phyloP scores from a whole-genome alignment of 176 grass and related monocot genomes.

The Rhynchospora pubera region DNA sequence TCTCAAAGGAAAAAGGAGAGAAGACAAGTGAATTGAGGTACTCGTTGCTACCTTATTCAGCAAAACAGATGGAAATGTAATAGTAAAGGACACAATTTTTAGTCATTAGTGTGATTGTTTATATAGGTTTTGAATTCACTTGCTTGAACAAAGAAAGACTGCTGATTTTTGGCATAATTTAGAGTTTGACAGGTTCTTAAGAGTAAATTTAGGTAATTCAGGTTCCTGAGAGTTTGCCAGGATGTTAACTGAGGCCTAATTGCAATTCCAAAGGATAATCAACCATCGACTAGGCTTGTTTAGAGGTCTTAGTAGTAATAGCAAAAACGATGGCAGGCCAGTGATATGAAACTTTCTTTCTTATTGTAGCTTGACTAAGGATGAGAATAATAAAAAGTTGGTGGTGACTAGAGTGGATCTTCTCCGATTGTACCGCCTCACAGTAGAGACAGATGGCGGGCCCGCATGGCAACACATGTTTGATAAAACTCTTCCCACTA shows the following conservation, averaged over 20 bases:
- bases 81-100: neutral
- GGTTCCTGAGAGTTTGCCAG: no score
- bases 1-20: conserved; percentile 17
- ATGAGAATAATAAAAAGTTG: conserved; percentile 30
- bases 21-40: conserved; percentile 29
- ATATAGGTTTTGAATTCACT: no score
- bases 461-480: conserved; percentile 75
- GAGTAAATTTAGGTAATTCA: no score
- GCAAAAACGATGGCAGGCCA: no score
- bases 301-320: no score
- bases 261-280: no score
- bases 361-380: conserved; percentile 35
- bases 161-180: no score
- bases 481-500: conserved; percentile 51
- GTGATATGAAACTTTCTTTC: neutral
- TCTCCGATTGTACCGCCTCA: conserved; percentile 53
- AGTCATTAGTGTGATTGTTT: no score
- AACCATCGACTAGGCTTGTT: no score
- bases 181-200: no score
- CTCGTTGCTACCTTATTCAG: neutral
- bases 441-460: conserved; percentile 62
- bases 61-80: neutral
- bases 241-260: no score
- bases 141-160: no score
- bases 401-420: conserved; percentile 51